Evolutionary conservation across 2,329 filamentous ascomycete species (phyloP).

Genomic region (Epichloe festucae): DNA sequence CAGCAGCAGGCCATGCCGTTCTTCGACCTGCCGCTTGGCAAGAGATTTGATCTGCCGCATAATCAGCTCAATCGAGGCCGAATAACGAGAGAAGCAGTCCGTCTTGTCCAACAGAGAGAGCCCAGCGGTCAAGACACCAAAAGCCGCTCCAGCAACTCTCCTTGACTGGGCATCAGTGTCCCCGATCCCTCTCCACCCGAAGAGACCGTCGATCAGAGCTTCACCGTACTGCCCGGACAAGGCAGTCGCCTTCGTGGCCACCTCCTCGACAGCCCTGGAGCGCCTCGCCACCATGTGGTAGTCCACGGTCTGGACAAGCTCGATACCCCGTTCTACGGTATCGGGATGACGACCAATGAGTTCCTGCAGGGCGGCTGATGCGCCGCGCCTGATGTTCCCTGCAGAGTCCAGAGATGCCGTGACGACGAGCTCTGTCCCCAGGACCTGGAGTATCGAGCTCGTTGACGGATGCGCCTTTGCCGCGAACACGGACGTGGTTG

Average conservation of each 20-base stretch:
- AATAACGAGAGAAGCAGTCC: slow-evolving; percentile 15
- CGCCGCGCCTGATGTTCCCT: slow-evolving; percentile 84
- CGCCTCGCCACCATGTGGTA: slow-evolving; percentile 89
- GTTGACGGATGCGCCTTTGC: slow-evolving; percentile 22
- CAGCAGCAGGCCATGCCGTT: slow-evolving; percentile 54
- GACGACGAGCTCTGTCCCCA: slow-evolving; percentile 71
- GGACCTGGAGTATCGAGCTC: slow-evolving; percentile 53
- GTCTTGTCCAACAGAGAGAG: slow-evolving; percentile 16
- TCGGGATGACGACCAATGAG: slow-evolving; percentile 87
- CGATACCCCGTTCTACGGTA: slow-evolving; percentile 67
- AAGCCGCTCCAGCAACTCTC: slow-evolving; percentile 55
- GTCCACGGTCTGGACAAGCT: slow-evolving; percentile 78
- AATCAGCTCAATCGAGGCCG: slow-evolving; percentile 27
- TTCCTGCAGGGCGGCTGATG: slow-evolving; percentile 88
- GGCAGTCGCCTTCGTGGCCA: slow-evolving; percentile 55
- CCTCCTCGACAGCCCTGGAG: slow-evolving; percentile 65
- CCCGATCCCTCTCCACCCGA: slow-evolving; percentile 81
- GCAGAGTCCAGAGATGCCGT: slow-evolving; percentile 77
- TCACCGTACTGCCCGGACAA: slow-evolving; percentile 57
- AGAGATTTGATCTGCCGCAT: slow-evolving; percentile 32
- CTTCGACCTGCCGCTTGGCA: slow-evolving; percentile 46
- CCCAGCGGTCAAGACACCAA: slow-evolving; percentile 44
- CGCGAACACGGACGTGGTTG: slow-evolving; percentile 30
- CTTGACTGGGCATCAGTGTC: slow-evolving; percentile 65
- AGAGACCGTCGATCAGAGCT: slow-evolving; percentile 54